Evolutionary conservation across 805 yeast species (phyloP).

Genomic region (Cephaloascus albidus): DNA sequence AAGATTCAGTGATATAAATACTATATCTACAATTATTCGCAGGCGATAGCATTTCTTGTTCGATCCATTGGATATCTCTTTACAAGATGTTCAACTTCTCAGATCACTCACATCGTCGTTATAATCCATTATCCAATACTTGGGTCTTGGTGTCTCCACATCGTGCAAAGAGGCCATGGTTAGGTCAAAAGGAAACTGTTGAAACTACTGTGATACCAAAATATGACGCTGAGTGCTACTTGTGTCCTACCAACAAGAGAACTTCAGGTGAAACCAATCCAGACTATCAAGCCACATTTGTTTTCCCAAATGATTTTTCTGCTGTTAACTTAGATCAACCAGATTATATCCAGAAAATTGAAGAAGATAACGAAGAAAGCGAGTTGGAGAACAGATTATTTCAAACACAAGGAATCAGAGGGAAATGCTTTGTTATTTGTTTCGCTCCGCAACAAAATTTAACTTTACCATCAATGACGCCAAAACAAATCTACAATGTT

Average conservation of each 20-base stretch:
- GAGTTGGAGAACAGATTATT: slow-evolving; percentile 33
- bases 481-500: slow-evolving; percentile 33
- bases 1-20: too few species aligned
- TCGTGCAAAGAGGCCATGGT: slow-evolving; percentile 74
- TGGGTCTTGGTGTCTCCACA: slow-evolving; percentile 73
- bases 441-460: slow-evolving; percentile 62
- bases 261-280: slow-evolving; percentile 57
- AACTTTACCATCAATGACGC: slow-evolving; percentile 54
- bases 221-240: slow-evolving; percentile 58
- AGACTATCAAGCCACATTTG: slow-evolving; percentile 43
- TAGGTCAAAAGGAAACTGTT: slow-evolving; percentile 56
- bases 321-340: slow-evolving; percentile 59
- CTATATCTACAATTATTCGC: too few species aligned
- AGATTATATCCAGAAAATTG: slow-evolving; percentile 17
- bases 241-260: slow-evolving; percentile 65
- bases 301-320: slow-evolving; percentile 61
- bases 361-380: slow-evolving; percentile 5
- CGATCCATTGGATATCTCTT: too few species aligned
- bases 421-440: slow-evolving; percentile 64
- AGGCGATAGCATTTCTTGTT: too few species aligned
- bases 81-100: slow-evolving; percentile 36
- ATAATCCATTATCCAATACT: slow-evolving; percentile 58
- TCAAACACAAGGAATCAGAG: slow-evolving; percentile 49
- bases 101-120: slow-evolving; percentile 59
- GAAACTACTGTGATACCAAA: slow-evolving; percentile 32